Base-by-base conservation (phyloP, 208 protist genomes). In the Acanthamoeba divionensis region DNA sequence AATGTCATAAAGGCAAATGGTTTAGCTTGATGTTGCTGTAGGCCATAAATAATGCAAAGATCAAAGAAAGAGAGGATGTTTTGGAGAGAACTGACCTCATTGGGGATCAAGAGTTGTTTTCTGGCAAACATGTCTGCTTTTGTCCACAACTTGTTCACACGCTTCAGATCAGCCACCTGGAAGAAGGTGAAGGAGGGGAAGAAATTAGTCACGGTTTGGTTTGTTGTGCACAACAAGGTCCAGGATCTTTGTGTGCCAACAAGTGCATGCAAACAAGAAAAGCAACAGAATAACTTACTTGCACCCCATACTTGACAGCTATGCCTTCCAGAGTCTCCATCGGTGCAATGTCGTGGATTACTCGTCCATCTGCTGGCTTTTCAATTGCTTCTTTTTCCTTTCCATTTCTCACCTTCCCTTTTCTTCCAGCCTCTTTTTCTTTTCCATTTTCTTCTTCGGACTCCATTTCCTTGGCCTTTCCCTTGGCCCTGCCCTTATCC, bases 121-220 rank as follows among this genome's bases (percentile, higher is more conserved):
- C 71, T 45, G 36, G 47, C 71, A 4, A n/a, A 82, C 71, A 82
- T 45, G 13, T 82, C 71, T 52, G 54, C 48, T 13, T 82, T 82
- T 12, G 71, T 63, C 12, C 54, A 82, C 33, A 82, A 38, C 71
- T 52, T 82, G 60, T 82, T 82, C 60, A 82, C 71, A 82, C 71
- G 71, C 26, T 82, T 82, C 29, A 82, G 54, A 33, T 82, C 71
- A 13, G 71, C 71, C 12, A 82, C 71, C 71, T 82, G 71, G 18
- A 52, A 45, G 18, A 41, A 44, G 0, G 44, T 50, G 24, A 26
- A n/a, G n/a, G n/a, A n/a, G n/a, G n/a, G n/a, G n/a, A 77, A 21
- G 6, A 12, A 69, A 29, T 47, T 38, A 29, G 6, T 26, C 41
- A 1, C 13, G 10, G 31, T 2, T 44, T 7, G 0, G 12, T 12